Evolutionary conservation across 345 rosid genomes (phyloP).

Genomic region (Balakata baccata): DNA sequence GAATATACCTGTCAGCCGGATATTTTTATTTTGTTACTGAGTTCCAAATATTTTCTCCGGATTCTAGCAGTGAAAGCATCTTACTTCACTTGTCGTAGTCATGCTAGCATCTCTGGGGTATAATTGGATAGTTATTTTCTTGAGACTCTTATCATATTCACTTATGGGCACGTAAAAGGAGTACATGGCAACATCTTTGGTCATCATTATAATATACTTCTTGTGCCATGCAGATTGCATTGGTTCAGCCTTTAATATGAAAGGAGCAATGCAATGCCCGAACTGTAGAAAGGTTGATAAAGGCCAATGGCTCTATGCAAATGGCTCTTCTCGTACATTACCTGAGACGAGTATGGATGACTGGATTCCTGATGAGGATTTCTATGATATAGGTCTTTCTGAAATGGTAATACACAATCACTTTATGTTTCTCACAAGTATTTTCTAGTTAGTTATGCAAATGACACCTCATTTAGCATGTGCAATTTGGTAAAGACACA

Average conservation of each 20-base stretch:
- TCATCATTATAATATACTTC: neutral
- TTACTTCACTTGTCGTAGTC: neutral
- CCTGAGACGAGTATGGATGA: slow-evolving; percentile 62
- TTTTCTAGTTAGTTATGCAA: neutral
- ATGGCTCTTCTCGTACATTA: slow-evolving; percentile 45
- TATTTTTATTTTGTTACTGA: neutral
- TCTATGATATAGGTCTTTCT: slow-evolving; percentile 44
- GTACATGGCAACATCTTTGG: neutral
- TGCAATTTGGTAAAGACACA: neutral
- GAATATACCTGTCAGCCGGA: no score
- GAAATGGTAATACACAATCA: slow-evolving; percentile 47
- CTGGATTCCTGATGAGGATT: slow-evolving; percentile 58
- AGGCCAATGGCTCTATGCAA: slow-evolving; percentile 71
- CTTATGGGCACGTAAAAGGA: neutral
- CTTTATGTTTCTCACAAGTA: neutral
- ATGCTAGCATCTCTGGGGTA: neutral
- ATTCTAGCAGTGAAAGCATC: neutral
- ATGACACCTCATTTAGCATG: slow-evolving; percentile 5
- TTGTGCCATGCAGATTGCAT: slow-evolving; percentile 56
- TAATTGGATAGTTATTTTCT: neutral
- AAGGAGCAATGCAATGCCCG: slow-evolving; percentile 83
- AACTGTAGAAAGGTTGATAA: slow-evolving; percentile 70
- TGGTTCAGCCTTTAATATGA: slow-evolving; percentile 76
- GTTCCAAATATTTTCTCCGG: neutral
- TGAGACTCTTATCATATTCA: neutral